phyloP scores from a whole-genome alignment of 2,329 filamentous ascomycete genomes.

The Fusarium sp. region DNA sequence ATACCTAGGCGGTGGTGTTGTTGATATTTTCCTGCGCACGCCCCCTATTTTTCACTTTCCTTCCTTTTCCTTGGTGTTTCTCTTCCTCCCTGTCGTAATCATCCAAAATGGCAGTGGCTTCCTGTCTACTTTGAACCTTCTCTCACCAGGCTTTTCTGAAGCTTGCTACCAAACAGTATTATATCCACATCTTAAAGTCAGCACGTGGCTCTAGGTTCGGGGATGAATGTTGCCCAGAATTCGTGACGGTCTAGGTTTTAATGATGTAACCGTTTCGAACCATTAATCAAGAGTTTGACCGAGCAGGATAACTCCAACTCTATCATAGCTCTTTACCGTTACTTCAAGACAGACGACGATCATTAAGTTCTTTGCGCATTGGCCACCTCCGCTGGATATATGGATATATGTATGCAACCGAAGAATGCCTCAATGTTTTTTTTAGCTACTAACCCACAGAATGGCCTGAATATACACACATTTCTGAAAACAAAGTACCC shows the following conservation, averaged over 20 bases:
- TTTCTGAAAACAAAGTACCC: too few species aligned
- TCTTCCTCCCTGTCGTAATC: conserved; percentile 4
- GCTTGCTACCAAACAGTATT: background rate
- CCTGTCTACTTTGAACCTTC: background rate
- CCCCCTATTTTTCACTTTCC: conserved; percentile 8
- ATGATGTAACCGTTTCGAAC: background rate
- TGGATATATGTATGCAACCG: background rate
- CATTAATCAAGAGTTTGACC: background rate
- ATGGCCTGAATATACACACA: background rate
- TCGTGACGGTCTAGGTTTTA: background rate
- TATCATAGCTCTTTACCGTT: background rate
- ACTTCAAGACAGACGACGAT: background rate
- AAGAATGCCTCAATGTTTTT: background rate
- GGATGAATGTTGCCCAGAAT: background rate
- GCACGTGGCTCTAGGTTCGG: background rate
- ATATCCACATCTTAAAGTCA: background rate
- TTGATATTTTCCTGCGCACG: conserved; percentile 11
- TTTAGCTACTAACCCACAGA: background rate
- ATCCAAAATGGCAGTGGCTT: background rate
- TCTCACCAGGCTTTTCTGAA: background rate
- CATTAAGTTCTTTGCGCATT: background rate
- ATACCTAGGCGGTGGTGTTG: background rate
- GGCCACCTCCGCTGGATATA: background rate
- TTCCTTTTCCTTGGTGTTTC: background rate
- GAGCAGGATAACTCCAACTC: background rate